Base-by-base conservation (phyloP, 441 rosid genomes). In the Metrosideros polymorpha region DNA sequence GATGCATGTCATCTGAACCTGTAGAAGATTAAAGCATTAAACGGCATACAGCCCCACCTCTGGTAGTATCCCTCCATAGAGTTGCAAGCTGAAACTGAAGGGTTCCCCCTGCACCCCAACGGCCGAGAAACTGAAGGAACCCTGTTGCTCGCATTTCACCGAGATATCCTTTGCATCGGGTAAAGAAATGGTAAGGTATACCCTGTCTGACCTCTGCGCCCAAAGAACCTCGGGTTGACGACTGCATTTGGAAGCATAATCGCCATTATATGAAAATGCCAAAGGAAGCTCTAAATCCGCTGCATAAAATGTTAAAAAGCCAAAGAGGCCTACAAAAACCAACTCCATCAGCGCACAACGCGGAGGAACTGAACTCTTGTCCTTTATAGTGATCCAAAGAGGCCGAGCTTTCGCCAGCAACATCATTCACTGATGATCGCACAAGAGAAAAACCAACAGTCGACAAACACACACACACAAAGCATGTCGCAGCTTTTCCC, bases 171-270 rank as follows among this genome's bases (percentile, higher is more conserved):
- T 95, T 5, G 99, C 98, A 83, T 97, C 99, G 15, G 99, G 99
- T 82, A 97, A 92, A 42, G 99, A 92, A 5, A 97, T 89, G 1
- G 98, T 97, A 47, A 97, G 87, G 90, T 94, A 93, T 15, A 96
- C 95, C 89, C 92, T 96, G 82, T 94, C 98, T 12, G 98, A 95
- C 85, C 98, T 91, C 90, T 97, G 99, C 84, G 99, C 99, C 99
- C 98, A 96, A 56, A 97, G 96, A 88, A 97, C 98, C 91, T 97
- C 98, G 6, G 99, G 98, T 52, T 96, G 93, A 85, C 95, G 98
- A 91, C 98, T 95, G 88, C 90, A 77, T 39, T 30, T 0, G 27
- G 57, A 83, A 51, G 45, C 47, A 83, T 42, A 53, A 19, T 25
- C 79, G 24, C 2, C n/a, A 22, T 22, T 43, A 71, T 43, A 71